These are phyloP conservation scores for Venturia effusa DNA, from an alignment of 2,329 filamentous ascomycete species.

Conservation along the genomic window DNA sequence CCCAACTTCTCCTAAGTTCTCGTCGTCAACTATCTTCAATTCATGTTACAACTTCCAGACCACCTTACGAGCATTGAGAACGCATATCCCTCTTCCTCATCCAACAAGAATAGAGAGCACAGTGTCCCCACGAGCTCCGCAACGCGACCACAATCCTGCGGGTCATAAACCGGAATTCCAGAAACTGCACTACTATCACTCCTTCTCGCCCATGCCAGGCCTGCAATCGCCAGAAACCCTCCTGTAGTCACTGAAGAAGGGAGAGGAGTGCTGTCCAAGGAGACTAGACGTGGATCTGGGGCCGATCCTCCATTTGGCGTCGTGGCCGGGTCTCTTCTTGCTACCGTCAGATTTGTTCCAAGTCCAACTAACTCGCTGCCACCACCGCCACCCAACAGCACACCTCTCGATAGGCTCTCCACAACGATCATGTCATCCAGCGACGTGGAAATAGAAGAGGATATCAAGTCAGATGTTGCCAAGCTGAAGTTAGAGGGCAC, in stretches of 20 bases:
- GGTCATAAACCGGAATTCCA: neutral
- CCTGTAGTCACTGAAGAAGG: neutral
- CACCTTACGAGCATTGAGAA: neutral
- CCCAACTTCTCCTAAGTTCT: neutral
- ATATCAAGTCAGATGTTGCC: constrained; percentile 32
- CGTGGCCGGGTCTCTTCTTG: neutral
- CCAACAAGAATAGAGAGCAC: neutral
- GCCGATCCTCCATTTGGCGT: neutral
- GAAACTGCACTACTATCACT: neutral
- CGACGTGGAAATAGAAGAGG: constrained; percentile 6
- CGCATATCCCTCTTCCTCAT: neutral
- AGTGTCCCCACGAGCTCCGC: neutral
- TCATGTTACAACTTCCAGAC: neutral
- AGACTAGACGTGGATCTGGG: neutral
- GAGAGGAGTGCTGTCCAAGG: neutral
- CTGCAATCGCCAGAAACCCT: neutral
- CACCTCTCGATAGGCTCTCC: neutral
- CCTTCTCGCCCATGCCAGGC: neutral
- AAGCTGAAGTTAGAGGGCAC: constrained; percentile 34
- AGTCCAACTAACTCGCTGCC: neutral
- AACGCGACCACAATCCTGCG: neutral
- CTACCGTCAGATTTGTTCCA: neutral
- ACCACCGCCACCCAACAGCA: neutral
- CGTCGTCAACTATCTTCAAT: neutral
- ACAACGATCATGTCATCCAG: neutral